Conservation (phyloP, 2,329 filamentous ascomycete genomes). For the Phialophora macrospora region DNA sequence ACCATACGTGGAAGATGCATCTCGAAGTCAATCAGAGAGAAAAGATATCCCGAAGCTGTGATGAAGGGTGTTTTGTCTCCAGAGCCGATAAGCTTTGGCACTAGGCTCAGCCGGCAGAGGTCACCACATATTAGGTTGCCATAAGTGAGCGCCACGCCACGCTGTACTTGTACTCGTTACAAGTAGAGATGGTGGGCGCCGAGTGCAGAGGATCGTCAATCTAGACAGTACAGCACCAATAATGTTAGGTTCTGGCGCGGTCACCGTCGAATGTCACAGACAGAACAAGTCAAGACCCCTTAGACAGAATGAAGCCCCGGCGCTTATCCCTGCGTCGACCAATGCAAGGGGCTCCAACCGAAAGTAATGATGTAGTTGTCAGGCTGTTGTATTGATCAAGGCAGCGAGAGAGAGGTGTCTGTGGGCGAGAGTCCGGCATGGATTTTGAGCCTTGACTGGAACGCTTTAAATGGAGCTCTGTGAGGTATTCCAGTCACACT, state of each 20-base stretch:
- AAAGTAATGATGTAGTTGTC: neutral
- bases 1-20: neutral
- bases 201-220: neutral
- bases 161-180: no score
- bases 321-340: neutral
- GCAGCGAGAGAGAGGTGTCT: neutral
- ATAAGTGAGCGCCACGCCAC: neutral
- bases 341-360: neutral
- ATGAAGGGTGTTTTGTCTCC: neutral
- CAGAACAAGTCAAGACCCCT: neutral
- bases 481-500: neutral
- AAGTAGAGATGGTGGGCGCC: neutral
- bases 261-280: neutral
- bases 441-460: neutral
- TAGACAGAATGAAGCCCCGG: neutral
- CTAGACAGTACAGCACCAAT: neutral
- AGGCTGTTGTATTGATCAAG: neutral
- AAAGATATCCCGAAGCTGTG: neutral
- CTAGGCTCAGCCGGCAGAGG: neutral
- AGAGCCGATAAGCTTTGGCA: neutral
- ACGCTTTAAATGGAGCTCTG: neutral
- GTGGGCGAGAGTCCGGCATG: neutral
- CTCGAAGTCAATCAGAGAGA: neutral
- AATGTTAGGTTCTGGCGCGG: no score
- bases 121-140: neutral